Base-by-base conservation (phyloP, 306 rosid genomes). In the Betula pendula region DNA sequence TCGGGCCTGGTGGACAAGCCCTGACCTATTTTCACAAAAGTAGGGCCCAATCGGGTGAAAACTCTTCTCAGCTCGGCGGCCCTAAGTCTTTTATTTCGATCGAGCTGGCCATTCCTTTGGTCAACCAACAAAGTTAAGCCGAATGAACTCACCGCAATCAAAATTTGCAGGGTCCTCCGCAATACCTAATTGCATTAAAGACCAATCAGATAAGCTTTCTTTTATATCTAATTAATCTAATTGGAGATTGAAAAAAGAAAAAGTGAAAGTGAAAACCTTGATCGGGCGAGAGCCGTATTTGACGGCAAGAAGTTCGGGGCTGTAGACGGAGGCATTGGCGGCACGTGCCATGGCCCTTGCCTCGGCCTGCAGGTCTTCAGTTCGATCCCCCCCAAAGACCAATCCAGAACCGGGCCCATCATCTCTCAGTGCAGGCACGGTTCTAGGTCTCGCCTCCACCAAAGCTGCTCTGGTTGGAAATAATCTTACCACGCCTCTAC, bases 1-100 rank as follows among this genome's bases (percentile, higher is more conserved):
- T 94, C 98, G 42, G 98, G 98, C 49, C 98, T 86, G 42, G 95
- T 94, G 62, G 98, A 94, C 84, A 94, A 86, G 35, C 94, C 96
- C 89, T 94, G 98, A 42, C 98, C 98, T 51, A 94, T 60, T 88
- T 94, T 94, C 44, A 94, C 97, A 82, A 94, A 94, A 24, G 98
- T 94, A n/a, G 97, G 98, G n/a, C 98, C 98, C 70, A 94, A 58
- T 55, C 82, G 82, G 35, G 98, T 92, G 79, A 92, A 92, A 33
- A 87, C 77, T 2, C 1, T 52, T 77, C 89, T 83, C n/a, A 94
- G 85, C 86, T 94, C 96, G 43, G 77, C 86, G 7, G 95, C 98
- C 38, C 98, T 90, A 12, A 73, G 51, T 79, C 90, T 83, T 71
- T 73, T 94, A 76, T 92, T 92, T 68, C 80, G 77, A 78, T 94